Evolutionary conservation across 2,329 filamentous ascomycete genomes (phyloP), one percentile per base, ranked within the genome.

Genomic region (Penicillium hordei): DNA sequence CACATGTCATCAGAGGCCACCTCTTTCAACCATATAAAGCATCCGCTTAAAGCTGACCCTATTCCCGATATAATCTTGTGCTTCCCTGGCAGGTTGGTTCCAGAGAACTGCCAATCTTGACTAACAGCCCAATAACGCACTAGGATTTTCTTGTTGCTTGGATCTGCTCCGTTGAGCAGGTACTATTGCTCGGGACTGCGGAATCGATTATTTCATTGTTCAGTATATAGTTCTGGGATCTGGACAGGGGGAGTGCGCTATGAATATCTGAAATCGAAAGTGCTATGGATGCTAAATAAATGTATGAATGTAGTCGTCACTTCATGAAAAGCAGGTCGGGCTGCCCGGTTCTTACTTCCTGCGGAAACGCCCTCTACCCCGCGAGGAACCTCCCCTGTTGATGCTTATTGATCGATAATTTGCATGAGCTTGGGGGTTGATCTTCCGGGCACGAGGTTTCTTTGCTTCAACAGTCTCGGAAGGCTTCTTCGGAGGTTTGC

Each of bases 391-490:
- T 27, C 70, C 70, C 57, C 71, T 71, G 60, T 75, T 76, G 58
- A 81, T 79, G 62, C 80, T 81, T 61, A 81, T 60, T 12, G 77
- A 75, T 15, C 78, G 70, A 58, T 79, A 81, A 61, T 81, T 81
- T 17, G 78, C 77, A 70, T 81, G 79, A 17, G 79, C 75, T 45
- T 76, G 70, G 0, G 77, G 72, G 45, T 79, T 79, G 55, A 79
- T 65, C 61, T 75, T 79, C 34, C 73, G 69, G 31, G 62, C 52
- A 13, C 61, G 64, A 33, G 68, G 61, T 44, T 70, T 68, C 36
- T 65, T 65, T 39, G 68, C 62, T 25, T 65, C 52, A 7, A 52
- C 52, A 17, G 56, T 23, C 33, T 56, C 58, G 3, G 60, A 51
- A 15, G 56, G 44, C 27, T 67, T 64, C 17, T 60, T 58, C 13